Evolutionary conservation across 139 green algal species (phyloP).

Genomic region (Tetradesmus obliquus): DNA sequence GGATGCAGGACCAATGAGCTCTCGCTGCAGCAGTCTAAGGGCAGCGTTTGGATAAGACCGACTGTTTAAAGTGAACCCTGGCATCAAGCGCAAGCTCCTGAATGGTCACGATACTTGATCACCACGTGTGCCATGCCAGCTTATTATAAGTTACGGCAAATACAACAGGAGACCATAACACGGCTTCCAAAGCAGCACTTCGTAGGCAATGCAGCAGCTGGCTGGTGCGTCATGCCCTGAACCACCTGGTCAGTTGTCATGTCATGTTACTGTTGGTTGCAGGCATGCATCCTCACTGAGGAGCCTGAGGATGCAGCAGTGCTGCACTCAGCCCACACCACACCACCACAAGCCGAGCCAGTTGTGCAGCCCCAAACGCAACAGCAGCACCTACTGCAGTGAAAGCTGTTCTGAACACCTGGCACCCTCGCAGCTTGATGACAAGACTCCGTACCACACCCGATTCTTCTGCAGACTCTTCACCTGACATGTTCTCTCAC

Average conservation of each 20-base stretch:
- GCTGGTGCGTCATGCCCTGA: background rate
- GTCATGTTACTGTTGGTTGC: background rate
- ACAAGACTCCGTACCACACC: background rate
- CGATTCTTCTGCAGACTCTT: background rate
- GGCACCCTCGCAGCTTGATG: no score
- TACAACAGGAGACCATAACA: no score
- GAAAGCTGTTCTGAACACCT: no score
- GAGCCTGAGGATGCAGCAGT: no score
- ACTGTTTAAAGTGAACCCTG: background rate
- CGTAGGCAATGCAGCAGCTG: background rate
- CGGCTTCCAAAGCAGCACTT: background rate
- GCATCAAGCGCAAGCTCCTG: background rate
- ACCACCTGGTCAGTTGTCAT: background rate
- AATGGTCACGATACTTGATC: background rate
- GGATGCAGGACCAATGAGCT: background rate
- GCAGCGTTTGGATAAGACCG: slow-evolving; percentile 2
- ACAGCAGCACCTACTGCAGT: no score
- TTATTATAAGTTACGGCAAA: background rate
- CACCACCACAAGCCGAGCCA: no score
- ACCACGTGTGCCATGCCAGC: background rate
- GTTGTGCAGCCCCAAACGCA: no score
- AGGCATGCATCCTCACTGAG: no score
- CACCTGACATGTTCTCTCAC: background rate
- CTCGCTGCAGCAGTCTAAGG: slow-evolving; percentile 6
- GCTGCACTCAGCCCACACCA: no score